Evolutionary conservation across 139 green algal species (phyloP).

Genomic region (Microglena sp.): DNA sequence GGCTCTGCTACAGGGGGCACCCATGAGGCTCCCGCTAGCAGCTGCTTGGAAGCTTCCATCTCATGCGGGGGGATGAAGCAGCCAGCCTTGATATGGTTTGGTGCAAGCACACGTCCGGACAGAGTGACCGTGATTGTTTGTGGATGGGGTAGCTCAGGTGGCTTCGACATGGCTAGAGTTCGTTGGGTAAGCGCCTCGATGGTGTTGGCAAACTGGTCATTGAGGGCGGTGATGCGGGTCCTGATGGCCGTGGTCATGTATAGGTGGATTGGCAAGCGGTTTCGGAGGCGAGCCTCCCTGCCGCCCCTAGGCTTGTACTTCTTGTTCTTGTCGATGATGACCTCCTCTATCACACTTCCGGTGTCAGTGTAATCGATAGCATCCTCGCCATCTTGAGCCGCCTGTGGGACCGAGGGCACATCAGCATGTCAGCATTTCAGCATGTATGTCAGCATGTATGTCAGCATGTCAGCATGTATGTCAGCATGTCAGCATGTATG

Average conservation of each 20-base stretch:
- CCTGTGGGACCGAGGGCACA: not conserved
- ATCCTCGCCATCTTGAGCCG: not conserved
- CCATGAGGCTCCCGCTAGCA: constrained; percentile 19
- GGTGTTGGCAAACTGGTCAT: constrained; percentile 10
- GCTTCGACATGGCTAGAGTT: not conserved
- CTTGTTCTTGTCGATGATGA: constrained; percentile 11
- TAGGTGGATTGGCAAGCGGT: constrained; percentile 25
- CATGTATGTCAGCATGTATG: no score
- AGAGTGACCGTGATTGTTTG: constrained; percentile 18
- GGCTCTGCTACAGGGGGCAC: not conserved
- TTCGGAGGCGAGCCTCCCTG: not conserved
- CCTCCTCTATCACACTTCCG: constrained; percentile 15
- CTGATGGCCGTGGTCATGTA: constrained; percentile 23
- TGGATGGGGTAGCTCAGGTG: constrained; percentile 11
- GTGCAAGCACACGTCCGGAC: constrained; percentile 15
- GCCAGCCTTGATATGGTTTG: constrained; percentile 13
- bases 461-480: no score
- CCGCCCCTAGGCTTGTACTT: not conserved
- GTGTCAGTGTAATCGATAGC: constrained; percentile 10
- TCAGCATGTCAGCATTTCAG: no score
- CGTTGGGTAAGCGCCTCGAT: constrained; percentile 10
- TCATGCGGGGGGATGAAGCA: constrained; percentile 22
- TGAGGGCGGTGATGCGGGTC: constrained; percentile 16
- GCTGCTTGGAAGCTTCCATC: not conserved
- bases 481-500: no score